Conservation (phyloP, 768 basidiomycete genomes). For the Leucocoprinus sp. region DNA sequence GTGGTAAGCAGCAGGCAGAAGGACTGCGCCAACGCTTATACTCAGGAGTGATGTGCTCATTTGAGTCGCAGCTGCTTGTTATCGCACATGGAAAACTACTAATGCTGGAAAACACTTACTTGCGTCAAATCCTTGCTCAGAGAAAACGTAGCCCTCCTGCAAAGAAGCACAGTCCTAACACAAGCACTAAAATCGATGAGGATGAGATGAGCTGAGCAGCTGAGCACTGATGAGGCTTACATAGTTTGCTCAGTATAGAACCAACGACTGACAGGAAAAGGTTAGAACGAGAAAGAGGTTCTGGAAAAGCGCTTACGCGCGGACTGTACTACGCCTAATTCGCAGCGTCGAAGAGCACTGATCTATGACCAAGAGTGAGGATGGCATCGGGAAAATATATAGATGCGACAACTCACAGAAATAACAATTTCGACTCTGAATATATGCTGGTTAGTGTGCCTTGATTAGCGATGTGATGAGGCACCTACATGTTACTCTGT, state of each 20-base stretch:
- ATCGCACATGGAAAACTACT: neutral
- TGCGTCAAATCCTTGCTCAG: conserved; percentile 70
- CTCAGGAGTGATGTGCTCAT: conserved; percentile 67
- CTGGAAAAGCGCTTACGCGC: conserved; percentile 43
- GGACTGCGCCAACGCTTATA: conserved; percentile 71
- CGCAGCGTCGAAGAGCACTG: conserved; percentile 75
- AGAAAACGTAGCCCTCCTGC: conserved; percentile 70
- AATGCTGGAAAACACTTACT: conserved; percentile 35
- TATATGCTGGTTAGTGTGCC: neutral
- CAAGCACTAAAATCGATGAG: conserved; percentile 47
- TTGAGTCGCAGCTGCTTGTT: conserved; percentile 52
- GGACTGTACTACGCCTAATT: conserved; percentile 74
- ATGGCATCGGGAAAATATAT: neutral
- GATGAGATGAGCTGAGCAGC: conserved; percentile 1
- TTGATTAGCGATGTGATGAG: neutral
- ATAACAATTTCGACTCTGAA: conserved; percentile 57
- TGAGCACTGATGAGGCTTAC: conserved; percentile 23
- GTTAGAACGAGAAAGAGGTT: neutral
- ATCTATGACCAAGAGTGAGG: conserved; percentile 33
- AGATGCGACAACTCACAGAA: conserved; percentile 40
- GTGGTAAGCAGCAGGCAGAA: conserved; percentile 72
- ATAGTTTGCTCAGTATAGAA: conserved; percentile 71
- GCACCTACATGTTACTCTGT: conserved; percentile 60
- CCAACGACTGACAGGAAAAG: conserved; percentile 54
- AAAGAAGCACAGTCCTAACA: conserved; percentile 80